Percentiles rank a stretch among this genome's conserved stretches.
Conservation (phyloP, 495 filamentous ascomycete species). For the Hypoxylon lienhwacheense region DNA sequence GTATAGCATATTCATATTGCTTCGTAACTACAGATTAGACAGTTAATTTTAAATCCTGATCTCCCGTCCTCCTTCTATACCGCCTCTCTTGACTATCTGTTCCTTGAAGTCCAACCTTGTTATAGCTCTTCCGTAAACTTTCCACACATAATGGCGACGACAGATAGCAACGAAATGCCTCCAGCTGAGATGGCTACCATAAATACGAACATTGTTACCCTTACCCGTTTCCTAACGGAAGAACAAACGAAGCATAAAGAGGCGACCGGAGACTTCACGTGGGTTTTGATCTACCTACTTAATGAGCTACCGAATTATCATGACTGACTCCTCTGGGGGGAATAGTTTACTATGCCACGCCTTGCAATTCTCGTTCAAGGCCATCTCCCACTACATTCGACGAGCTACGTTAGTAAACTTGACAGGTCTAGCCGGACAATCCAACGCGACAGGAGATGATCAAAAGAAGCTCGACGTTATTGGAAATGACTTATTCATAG, state of each 20-base stretch:
- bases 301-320: not conserved
- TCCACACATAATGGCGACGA: slow-evolving; percentile 38
- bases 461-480: slow-evolving; percentile 99
- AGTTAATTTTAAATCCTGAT: slow-evolving; percentile 4
- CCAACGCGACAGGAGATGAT: slow-evolving; percentile 94
- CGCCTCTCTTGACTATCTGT: not conserved
- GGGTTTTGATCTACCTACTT: slow-evolving; percentile 42
- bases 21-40: not conserved
- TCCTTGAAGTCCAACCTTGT: not conserved
- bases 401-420: slow-evolving; percentile 96
- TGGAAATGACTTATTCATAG: slow-evolving; percentile 95
- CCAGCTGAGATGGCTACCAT: slow-evolving; percentile 67
- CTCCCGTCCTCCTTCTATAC: not conserved
- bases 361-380: slow-evolving; percentile 99
- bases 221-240: slow-evolving; percentile 94
- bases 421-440: slow-evolving; percentile 89
- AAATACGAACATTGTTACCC: slow-evolving; percentile 93
- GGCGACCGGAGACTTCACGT: slow-evolving; percentile 98
- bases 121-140: not conserved
- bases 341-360: slow-evolving; percentile 90
- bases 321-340: not conserved
- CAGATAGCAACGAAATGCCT: slow-evolving; percentile 36
- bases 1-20: too few species aligned
- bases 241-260: slow-evolving; percentile 91
- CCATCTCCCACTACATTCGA: slow-evolving; percentile 98